Conservation (phyloP, 2,329 filamentous ascomycete genomes). For the Arthrobotrys entomopaga region DNA sequence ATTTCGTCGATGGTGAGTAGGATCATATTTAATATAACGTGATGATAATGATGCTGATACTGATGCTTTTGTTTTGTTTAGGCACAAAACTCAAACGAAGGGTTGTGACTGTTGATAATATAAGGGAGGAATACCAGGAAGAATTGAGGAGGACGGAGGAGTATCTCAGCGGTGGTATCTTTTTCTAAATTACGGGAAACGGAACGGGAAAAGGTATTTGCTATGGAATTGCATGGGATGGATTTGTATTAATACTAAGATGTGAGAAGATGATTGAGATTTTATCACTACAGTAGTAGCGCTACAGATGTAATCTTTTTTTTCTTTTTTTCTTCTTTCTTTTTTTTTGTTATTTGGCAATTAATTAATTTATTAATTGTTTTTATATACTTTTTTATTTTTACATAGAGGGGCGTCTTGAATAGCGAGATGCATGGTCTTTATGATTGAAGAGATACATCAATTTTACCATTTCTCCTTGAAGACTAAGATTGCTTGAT, state of each 20-base stretch:
- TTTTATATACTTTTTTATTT: slow-evolving; percentile 9
- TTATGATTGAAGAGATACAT: slow-evolving; percentile 12
- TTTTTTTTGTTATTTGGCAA: background rate
- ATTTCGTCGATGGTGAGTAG: slow-evolving; percentile 55
- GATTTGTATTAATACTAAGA: slow-evolving; percentile 9
- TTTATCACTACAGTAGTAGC: too few relatives aligned
- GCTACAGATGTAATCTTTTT: slow-evolving; percentile 2
- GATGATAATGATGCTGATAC: background rate
- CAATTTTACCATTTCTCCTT: too few relatives aligned
- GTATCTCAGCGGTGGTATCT: slow-evolving; percentile 75
- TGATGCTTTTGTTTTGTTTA: slow-evolving; percentile 50
- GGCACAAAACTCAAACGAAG: slow-evolving; percentile 69
- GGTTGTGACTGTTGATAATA: slow-evolving; percentile 84
- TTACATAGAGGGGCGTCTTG: slow-evolving; percentile 51
- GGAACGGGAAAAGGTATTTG: background rate
- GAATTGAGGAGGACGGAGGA: slow-evolving; percentile 76
- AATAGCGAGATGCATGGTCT: slow-evolving; percentile 49
- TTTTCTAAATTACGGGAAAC: slow-evolving; percentile 16
- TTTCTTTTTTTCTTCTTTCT: background rate
- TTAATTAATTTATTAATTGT: too few relatives aligned
- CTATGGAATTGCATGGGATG: slow-evolving; percentile 1
- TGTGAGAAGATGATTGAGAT: background rate
- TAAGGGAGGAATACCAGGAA: slow-evolving; percentile 87
- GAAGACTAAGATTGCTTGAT: too few relatives aligned
- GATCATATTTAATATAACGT: background rate